A percentile compares a stretch with the other conserved stretches of the same genome.
phyloP scores from a whole-genome alignment of 2,329 filamentous ascomycete genomes.

The Drechmeria coniospora region DNA sequence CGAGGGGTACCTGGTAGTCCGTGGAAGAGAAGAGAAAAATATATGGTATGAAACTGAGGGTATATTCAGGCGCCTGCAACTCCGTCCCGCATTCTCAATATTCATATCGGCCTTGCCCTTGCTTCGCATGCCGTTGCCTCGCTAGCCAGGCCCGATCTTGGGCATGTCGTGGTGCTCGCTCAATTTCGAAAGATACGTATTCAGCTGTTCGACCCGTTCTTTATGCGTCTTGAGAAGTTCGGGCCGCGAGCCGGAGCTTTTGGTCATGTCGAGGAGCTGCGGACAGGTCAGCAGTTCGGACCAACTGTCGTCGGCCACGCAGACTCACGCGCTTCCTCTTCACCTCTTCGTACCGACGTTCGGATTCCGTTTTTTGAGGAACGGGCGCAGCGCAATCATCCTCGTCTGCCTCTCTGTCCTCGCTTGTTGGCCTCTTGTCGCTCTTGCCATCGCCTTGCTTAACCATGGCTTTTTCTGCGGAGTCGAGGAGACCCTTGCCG shows the following conservation, averaged over 20 bases:
- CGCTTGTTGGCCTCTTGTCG: slow-evolving; percentile 5
- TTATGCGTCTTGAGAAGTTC: slow-evolving; percentile 95
- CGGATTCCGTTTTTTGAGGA: slow-evolving; percentile 63
- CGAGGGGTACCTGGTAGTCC: no score
- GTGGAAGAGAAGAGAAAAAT: no score
- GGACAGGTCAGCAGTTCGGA: slow-evolving; percentile 2
- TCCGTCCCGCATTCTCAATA: slow-evolving; percentile 7
- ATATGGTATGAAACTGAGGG: slow-evolving; percentile 5
- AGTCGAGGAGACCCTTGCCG: slow-evolving; percentile 27
- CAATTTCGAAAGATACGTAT: slow-evolving; percentile 78
- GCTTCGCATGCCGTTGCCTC: slow-evolving; percentile 22
- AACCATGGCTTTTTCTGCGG: slow-evolving; percentile 6
- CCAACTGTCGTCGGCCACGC: not conserved
- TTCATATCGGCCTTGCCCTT: not conserved
- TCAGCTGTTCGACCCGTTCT: slow-evolving; percentile 87
- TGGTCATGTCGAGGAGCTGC: slow-evolving; percentile 67
- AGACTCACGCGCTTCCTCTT: slow-evolving; percentile 60
- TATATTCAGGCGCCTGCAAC: slow-evolving; percentile 14
- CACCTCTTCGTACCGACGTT: slow-evolving; percentile 66
- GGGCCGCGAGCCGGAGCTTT: slow-evolving; percentile 37
- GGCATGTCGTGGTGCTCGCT: slow-evolving; percentile 98
- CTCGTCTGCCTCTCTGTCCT: slow-evolving; percentile 16
- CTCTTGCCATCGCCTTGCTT: slow-evolving; percentile 7
- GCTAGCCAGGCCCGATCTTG: slow-evolving; percentile 45
- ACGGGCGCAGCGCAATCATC: slow-evolving; percentile 14